Base-by-base conservation (phyloP, 148 eudicot genomes). In the Agrostemma githago region DNA sequence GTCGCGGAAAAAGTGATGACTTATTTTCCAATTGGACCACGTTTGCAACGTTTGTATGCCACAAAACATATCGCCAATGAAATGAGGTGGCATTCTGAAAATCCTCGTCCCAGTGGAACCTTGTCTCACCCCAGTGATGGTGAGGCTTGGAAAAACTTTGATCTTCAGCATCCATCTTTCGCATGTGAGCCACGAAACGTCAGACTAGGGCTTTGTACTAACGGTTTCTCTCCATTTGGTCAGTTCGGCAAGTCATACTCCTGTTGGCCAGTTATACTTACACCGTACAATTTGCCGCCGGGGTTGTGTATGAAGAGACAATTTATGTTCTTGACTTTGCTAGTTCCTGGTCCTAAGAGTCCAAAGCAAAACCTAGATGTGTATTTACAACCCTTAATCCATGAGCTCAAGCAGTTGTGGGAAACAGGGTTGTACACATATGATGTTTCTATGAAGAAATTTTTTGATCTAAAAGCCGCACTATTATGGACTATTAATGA, bases 401-500 rank as follows among this genome's bases (percentile, higher is more conserved):
- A 37, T n/a, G 70, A 67, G 43, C 9, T 67, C 7, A 67, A 21
- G 5, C 16, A 54, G 38, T 21, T 70, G 8, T 53, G 61, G 59
- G 17, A 26, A 19, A 12, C 17, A 2, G 43, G 59, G 3, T 2
- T 8, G 2, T 48, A 21, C 34, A 70, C 73, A 4, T 53, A 21
- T 51, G 73, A 70, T 51, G 43, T 57, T 1, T 37, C 56, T 53
- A 53, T 3, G 2, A 21, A 20, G 38, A 16, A 51, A 14, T 21
- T 5, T 8, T 70, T 70, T 12, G 14, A 51, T 2, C 14, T 70
- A 57, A 15, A 2, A 0, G 61, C 42, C 2, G 41, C 37, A 6
- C n/a, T 70, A 2, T 2, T 70, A n/a, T 70, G 19, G 73, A 70
- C 73, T 0, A 48, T 70, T 9, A 10, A 14, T 21, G 73, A 70